These are phyloP conservation scores for Rhynchosporium graminicola DNA, from an alignment of 2,329 filamentous ascomycete genomes.

Conservation along the genomic window DNA sequence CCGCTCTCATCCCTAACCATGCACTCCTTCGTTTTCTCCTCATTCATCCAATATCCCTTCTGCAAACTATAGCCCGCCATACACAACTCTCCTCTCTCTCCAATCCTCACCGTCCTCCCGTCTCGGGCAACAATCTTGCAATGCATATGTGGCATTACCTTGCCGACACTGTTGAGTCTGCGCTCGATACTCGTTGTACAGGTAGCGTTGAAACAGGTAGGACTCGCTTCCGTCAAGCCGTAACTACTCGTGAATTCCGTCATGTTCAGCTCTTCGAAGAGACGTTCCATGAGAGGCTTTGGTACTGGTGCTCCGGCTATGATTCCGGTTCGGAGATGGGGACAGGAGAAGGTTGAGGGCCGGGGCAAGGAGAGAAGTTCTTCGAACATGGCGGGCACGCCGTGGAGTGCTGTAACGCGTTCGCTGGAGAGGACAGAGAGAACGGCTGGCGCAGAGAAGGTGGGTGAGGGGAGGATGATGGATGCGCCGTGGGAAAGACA, in stretches of 20 bases:
- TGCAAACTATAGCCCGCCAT: constrained; percentile 78
- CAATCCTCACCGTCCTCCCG: constrained; percentile 66
- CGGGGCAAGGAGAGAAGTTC: constrained; percentile 34
- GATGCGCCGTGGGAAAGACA: constrained; percentile 73
- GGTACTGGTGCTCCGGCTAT: constrained; percentile 79
- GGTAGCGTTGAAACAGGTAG: constrained; percentile 77
- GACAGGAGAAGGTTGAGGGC: constrained; percentile 38
- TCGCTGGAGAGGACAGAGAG: constrained; percentile 67
- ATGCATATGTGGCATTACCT: constrained; percentile 71
- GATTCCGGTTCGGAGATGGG: constrained; percentile 70
- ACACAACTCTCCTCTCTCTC: constrained; percentile 71
- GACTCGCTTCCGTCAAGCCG: constrained; percentile 71
- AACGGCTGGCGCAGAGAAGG: constrained; percentile 68
- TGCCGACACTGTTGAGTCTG: constrained; percentile 61
- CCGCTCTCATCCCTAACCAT: constrained; percentile 38
- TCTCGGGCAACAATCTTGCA: constrained; percentile 68
- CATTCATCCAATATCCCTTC: constrained; percentile 67
- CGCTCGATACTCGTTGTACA: constrained; percentile 29
- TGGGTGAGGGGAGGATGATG: constrained; percentile 74
- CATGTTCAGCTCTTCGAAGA: constrained; percentile 74
- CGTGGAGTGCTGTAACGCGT: constrained; percentile 73
- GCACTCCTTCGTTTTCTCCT: constrained; percentile 66
- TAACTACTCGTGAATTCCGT: constrained; percentile 57
- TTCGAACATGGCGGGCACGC: constrained; percentile 72
- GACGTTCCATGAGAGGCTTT: constrained; percentile 70